Base-by-base conservation (phyloP, 2,329 filamentous ascomycete genomes). In the Knoxdaviesia capensis region DNA sequence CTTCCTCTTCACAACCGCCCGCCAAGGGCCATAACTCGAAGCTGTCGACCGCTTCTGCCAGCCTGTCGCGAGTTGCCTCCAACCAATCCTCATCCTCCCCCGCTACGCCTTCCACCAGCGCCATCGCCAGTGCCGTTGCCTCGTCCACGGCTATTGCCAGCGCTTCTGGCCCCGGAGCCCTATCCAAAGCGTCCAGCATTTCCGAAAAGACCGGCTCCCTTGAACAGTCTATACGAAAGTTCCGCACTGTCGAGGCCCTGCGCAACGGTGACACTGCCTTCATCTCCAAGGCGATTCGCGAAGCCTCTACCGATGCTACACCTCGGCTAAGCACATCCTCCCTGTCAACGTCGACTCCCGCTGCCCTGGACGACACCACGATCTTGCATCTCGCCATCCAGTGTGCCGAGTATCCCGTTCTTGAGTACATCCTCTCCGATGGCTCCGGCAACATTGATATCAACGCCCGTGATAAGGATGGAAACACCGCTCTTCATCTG, bases 301-400 rank as follows among this genome's bases (percentile, higher is more conserved):
- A 86, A 46, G 72, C 70, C 36, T 59, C 64, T 45, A 64, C 73
- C 42, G 59, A 59, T 45, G 62, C 63, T 39, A 2, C 20, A 20
- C 58, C 67, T 40, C 62, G 74, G 58, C 61, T 60, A 50, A 80
- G 68, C 66, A 67, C 67, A 45, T 71, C 71, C 51, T 69, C 71
- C 48, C 49, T 70, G 49, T 58, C 63, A 45, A 56, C 62, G 47
- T 51, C 58, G 46, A 53, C 59, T 46, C 51, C 57, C 49, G 59
- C 56, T 48, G 53, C 65, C 44, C 56, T 86, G 31, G 80, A 87
- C 45, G 87, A 92, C 43, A 94, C 87, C 1, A 90, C 84, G 2
- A 80, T 96, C 36, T 68, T 98, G 34, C 88, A 98, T 57, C 68
- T 98, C 36, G 87, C 90, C 30, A 85, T 96, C 38, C 90, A 98